phyloP scores from a whole-genome alignment of 352 stramenopile genomes.

The Hyaloperonospora arabidopsidis region DNA sequence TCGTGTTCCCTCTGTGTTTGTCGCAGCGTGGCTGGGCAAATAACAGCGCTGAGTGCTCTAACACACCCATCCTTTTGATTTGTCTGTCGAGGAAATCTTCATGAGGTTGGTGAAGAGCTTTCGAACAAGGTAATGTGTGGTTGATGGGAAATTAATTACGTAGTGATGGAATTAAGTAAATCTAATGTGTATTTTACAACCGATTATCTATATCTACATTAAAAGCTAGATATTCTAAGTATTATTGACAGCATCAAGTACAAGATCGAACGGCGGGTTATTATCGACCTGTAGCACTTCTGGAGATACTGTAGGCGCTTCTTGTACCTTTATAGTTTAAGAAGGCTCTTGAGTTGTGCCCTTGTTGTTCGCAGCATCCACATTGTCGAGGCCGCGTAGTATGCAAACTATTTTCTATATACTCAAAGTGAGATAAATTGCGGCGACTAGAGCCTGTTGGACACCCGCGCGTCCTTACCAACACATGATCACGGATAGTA shows the following conservation, averaged over 20 bases:
- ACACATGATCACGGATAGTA: not conserved
- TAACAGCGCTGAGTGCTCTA: too few species aligned
- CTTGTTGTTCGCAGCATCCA: not conserved
- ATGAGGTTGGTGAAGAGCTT: too few species aligned
- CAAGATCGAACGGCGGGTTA: not conserved
- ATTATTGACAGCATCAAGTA: not conserved
- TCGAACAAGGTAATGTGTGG: too few species aligned
- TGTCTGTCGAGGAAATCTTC: too few species aligned
- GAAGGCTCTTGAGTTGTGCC: not conserved
- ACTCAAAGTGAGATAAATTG: not conserved
- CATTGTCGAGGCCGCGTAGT: not conserved
- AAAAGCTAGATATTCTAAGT: too few species aligned
- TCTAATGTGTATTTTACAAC: not conserved
- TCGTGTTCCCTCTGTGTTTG: too few species aligned
- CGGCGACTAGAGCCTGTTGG: not conserved
- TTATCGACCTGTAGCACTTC: not conserved
- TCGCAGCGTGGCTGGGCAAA: too few species aligned
- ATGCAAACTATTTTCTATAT: not conserved
- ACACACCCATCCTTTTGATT: too few species aligned
- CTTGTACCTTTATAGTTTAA: not conserved
- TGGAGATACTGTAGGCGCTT: not conserved
- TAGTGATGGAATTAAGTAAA: not conserved
- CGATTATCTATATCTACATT: not conserved
- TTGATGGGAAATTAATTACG: too few species aligned
- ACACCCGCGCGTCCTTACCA: not conserved